Evolutionary conservation across 2,329 filamentous ascomycete species (phyloP).

Genomic region (Trichoderma oligosporum): DNA sequence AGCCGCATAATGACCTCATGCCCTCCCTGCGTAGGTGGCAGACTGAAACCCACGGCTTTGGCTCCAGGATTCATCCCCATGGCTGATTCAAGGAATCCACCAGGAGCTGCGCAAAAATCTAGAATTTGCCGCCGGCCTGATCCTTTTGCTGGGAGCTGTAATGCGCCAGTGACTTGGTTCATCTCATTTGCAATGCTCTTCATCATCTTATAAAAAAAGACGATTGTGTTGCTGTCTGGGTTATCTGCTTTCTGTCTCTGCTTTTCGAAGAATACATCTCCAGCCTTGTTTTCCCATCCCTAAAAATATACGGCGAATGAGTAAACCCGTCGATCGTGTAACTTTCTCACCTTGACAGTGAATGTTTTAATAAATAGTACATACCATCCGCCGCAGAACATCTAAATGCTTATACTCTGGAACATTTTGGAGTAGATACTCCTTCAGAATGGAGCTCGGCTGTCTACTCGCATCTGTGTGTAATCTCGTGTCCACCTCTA

Average conservation of each 20-base stretch:
- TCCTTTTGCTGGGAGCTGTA: slow-evolving; percentile 25
- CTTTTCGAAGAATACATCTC: slow-evolving; percentile 41
- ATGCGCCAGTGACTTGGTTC: slow-evolving; percentile 22
- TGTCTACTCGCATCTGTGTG: slow-evolving; percentile 2
- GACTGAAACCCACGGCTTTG: slow-evolving; percentile 35
- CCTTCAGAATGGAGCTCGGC: neutral
- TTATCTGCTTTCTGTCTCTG: slow-evolving; percentile 31
- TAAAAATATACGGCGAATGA: slow-evolving; percentile 26
- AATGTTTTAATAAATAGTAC: neutral
- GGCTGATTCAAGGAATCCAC: slow-evolving; percentile 44
- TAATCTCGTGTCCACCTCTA: slow-evolving; percentile 4
- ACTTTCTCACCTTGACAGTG: neutral
- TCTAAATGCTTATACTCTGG: slow-evolving; percentile 3
- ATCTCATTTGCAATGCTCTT: slow-evolving; percentile 10
- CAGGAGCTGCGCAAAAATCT: slow-evolving; percentile 55
- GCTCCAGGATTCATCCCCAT: slow-evolving; percentile 36
- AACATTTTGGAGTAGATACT: slow-evolving; percentile 1
- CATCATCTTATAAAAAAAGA: slow-evolving; percentile 24
- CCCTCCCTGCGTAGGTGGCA: slow-evolving; percentile 40
- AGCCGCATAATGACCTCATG: slow-evolving; percentile 34
- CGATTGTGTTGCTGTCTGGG: slow-evolving; percentile 15
- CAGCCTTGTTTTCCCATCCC: slow-evolving; percentile 44
- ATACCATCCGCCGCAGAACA: neutral
- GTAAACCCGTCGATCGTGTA: neutral
- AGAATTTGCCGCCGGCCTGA: slow-evolving; percentile 36